Base-by-base conservation (phyloP, 1,139 yeast species). In the Yamadazyma blattariae region DNA sequence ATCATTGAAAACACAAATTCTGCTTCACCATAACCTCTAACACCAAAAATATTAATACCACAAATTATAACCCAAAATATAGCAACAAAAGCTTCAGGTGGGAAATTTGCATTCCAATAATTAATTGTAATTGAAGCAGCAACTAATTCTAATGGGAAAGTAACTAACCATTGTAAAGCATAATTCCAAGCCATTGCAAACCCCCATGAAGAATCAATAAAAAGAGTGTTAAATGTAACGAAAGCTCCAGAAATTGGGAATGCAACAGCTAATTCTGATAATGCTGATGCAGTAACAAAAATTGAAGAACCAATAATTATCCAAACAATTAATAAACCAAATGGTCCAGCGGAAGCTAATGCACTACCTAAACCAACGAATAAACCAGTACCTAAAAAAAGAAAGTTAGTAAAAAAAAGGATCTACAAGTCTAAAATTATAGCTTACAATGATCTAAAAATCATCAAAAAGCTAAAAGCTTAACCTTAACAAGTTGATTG, bases 181-280 rank as follows among this genome's bases (percentile, higher is more conserved):
- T 65, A 65, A 46, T 64, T 64, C 68, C 70, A 64, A 13, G 68
- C 68, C 57, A 65, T 61, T 27, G 70, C 65, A 45, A 64, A 65
- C 32, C 67, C 67, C 50, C 61, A 56, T 5, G 67, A 59, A 14
- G 62, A 56, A 43, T 63, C 67, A 27, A 64, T 46, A 37, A 65
- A 64, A 28, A 64, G 48, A 8, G 68, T 59, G 40, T 60, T 61
- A 44, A 59, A 64, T 9, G 69, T 64, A 24, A 60, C 63, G 40
- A 65, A 65, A 5, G 69, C 66, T 18, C 71, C 71, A 21, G 64
- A 51, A 22, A 65, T 61, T 3, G 71, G 70, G 47, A 61, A 64
- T 10, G 67, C 62, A 7, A 62, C 61, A 10, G 70, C 68, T 45
- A 65, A 52, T 45, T 65, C 71, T 8, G 66, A 60, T 35, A 64